Evolutionary conservation across 345 rosid genomes (phyloP).

Genomic region (Sisymbrium irio): DNA sequence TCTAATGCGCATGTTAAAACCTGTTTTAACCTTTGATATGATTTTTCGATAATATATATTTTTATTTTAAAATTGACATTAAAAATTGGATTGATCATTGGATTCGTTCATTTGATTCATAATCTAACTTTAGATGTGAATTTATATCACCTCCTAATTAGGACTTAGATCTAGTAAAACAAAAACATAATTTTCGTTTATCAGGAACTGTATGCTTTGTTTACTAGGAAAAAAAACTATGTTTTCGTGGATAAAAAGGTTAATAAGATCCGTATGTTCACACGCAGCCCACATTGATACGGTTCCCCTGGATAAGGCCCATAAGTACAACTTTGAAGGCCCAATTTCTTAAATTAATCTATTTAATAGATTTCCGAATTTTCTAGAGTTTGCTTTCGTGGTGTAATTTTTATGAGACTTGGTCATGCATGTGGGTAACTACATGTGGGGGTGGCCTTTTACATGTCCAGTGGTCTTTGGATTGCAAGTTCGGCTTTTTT

Average conservation of each 20-base stretch:
- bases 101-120: not conserved
- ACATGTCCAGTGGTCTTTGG: conserved; percentile 15
- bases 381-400: not conserved
- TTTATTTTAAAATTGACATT: not conserved
- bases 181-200: not conserved
- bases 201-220: not conserved
- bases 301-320: not conserved
- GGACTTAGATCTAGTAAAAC: not conserved
- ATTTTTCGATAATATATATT: not conserved
- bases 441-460: not conserved
- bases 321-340: not conserved
- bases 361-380: not conserved
- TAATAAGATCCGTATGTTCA: not conserved
- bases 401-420: not conserved
- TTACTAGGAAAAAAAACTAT: not conserved
- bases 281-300: not conserved
- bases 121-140: not conserved
- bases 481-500: not conserved
- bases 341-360: not conserved
- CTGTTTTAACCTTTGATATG: no score
- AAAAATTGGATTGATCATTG: not conserved
- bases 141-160: not conserved
- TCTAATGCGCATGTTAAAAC: not conserved
- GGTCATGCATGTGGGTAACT: not conserved
- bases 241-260: not conserved